Evolutionary conservation across 768 basidiomycete genomes (phyloP).

Genomic region (Candolleomyces aberdarensis): DNA sequence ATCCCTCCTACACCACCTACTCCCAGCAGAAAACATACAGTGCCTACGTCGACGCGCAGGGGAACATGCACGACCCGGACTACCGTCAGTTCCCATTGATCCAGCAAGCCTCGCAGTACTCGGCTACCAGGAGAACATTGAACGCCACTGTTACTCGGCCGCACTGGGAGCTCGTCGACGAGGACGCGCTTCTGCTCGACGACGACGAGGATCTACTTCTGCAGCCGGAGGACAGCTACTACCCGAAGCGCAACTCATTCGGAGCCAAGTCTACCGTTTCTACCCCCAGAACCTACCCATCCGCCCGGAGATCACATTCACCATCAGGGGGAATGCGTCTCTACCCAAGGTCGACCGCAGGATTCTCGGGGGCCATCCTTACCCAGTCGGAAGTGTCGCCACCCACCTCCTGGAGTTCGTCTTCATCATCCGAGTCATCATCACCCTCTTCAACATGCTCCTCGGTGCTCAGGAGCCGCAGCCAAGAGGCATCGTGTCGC

Average conservation of each 20-base stretch:
- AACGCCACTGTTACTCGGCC: neutral
- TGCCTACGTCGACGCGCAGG: slow-evolving; percentile 16
- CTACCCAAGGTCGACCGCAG: neutral
- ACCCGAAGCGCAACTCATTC: slow-evolving; percentile 7
- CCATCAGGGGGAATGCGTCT: slow-evolving; percentile 1
- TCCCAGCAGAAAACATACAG: slow-evolving; percentile 1
- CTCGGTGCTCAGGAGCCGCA: slow-evolving; percentile 4
- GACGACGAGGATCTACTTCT: slow-evolving; percentile 8
- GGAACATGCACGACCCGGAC: slow-evolving; percentile 16
- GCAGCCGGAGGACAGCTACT: neutral
- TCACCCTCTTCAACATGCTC: slow-evolving; percentile 4
- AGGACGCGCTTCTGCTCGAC: slow-evolving; percentile 2
- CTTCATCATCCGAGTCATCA: slow-evolving; percentile 4
- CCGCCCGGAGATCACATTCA: slow-evolving; percentile 5
- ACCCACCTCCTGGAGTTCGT: slow-evolving; percentile 1
- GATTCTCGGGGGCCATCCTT: slow-evolving; percentile 7
- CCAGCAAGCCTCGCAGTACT: neutral
- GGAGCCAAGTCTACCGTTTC: slow-evolving; percentile 1
- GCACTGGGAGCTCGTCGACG: slow-evolving; percentile 8
- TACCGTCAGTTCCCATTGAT: slow-evolving; percentile 16
- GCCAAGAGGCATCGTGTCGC: neutral
- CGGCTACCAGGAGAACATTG: neutral
- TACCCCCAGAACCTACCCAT: neutral
- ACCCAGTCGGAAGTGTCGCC: neutral
- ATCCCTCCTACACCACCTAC: slow-evolving; percentile 16